Base-by-base conservation (phyloP, 352 stramenopile species). In the Phytophthora cajani region DNA sequence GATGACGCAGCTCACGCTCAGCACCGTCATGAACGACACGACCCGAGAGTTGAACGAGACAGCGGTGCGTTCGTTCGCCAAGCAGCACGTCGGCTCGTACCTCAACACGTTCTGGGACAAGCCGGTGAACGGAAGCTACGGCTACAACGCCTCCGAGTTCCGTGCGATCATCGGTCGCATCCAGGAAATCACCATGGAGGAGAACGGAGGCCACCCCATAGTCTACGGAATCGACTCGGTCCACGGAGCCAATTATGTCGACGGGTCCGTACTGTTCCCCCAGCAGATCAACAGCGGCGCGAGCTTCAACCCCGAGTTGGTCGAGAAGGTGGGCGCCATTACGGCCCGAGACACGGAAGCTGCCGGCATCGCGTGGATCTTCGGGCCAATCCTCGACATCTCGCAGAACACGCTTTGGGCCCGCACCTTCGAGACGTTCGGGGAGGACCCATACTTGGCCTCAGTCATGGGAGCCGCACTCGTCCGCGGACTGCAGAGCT, bases 341-440 rank as follows among this genome's bases (percentile, higher is more conserved):
- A 91, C 85, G 17, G 89, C 79, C 46, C 78, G 82, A 2, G 92
- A 98, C 72, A 97, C 89, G 1, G 69, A 82, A 23, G 87, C 87
- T 11, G 90, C 84, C 1, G 92, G 88, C 0, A 90, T 97, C 36
- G 76, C 78, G 11, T 98, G 90, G 91, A 64, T 98, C 5, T 98
- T 97, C 69, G 78, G 76, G 33, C 92, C 92, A 0, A 87, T 97
- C 9, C 69, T 88, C 8, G 84, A 90, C 49, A 73, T 98, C 42
- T 81, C 82, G 0, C 83, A 89, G 40, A 89, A 97, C 59, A 82
- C 89, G 8, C 71, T 91, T 38, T 98, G 92, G 91, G 71, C 83
- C 16, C 77, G 92, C 3, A 89, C 93, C 0, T 97, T 87, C 52
- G 94, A 98, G 75, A 98, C 92, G 10, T 98, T 97, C 80, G 90